Evolutionary conservation across 768 basidiomycete species (phyloP).

Genomic region (Mycena galopus): DNA sequence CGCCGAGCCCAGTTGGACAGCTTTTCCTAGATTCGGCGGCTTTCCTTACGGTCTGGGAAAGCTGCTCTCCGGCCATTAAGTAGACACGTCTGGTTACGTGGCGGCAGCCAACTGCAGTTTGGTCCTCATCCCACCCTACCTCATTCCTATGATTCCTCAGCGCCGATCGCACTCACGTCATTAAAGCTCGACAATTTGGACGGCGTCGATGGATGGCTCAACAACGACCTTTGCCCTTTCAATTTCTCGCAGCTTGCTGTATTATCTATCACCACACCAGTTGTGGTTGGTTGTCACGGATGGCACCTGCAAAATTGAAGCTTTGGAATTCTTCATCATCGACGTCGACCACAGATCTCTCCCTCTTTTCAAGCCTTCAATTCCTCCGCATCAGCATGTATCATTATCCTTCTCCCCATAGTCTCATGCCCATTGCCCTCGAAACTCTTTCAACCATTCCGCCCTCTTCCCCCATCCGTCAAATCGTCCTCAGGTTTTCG

Average conservation of each 20-base stretch:
- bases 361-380: background rate
- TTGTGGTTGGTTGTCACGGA: background rate
- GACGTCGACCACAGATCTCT: background rate
- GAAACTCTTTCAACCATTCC: background rate
- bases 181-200: background rate
- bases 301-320: background rate
- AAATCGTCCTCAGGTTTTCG: background rate
- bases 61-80: too few species aligned
- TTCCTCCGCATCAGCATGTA: background rate
- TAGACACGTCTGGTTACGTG: too few species aligned
- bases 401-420: background rate
- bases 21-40: too few species aligned
- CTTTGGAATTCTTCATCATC: background rate
- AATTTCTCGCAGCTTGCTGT: background rate
- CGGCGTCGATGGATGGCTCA: background rate
- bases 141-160: too few species aligned
- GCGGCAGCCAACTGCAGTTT: too few species aligned
- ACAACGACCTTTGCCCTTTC: background rate
- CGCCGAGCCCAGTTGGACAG: too few species aligned
- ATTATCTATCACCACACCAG: too few species aligned
- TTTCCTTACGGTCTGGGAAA: too few species aligned
- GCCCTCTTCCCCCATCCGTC: background rate
- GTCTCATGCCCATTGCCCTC: background rate
- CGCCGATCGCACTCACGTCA: background rate
- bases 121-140: background rate